Evolutionary conservation across 2,329 filamentous ascomycete genomes (phyloP), one percentile per base, ranked within the genome.

Genomic region (Talaromyces verruculosus): DNA sequence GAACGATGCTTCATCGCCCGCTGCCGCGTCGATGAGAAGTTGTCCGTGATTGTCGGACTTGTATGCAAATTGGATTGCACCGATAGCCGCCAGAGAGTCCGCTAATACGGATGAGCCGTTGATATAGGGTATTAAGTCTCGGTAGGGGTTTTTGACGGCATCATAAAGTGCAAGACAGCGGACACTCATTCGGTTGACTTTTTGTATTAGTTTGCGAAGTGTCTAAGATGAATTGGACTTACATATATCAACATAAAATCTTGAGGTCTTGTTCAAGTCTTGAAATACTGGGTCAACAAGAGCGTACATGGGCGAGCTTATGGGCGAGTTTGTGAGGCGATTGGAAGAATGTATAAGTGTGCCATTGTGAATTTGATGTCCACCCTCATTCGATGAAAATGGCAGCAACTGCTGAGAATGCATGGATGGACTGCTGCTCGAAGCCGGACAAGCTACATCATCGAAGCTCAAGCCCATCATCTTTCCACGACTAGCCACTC

Each of bases 381-480:
- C 63, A 15, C 3, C 13, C 55, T 35, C 5, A 62, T 64, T 47
- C 68, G 71, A 25, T 64, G 22, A 28, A 47, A 25, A 49, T 8
- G 45, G 62, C 43, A 41, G 13, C 30, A 17, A 30, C 39, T 22
- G n/a, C n/a, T 58, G 28, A 58, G 62, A 41, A n/a, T n/a, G 19
- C 45, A 62, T 30, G 7, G 53, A 39, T 19, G 33, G 19, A 63
- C 33, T 55, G 61, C 47, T 22, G 45, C 30, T 60, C 62, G 33
- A 45, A 30, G 19, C 33, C 28, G 33, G 65, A 53, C 33, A 19
- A 57, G 17, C 63, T 19, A 73, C 69, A 65, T 82, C 81, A 64
- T 81, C 78, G 69, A 82, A 84, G 28, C 80, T 81, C 71, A 80
- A 80, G n/a, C 83, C 83, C 80, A 84, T 84, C 82, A 84, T 80